A percentile compares a stretch with the other conserved stretches of the same genome.
Conservation (phyloP, 2,329 filamentous ascomycete genomes). For the Aureobasidium namibiae region DNA sequence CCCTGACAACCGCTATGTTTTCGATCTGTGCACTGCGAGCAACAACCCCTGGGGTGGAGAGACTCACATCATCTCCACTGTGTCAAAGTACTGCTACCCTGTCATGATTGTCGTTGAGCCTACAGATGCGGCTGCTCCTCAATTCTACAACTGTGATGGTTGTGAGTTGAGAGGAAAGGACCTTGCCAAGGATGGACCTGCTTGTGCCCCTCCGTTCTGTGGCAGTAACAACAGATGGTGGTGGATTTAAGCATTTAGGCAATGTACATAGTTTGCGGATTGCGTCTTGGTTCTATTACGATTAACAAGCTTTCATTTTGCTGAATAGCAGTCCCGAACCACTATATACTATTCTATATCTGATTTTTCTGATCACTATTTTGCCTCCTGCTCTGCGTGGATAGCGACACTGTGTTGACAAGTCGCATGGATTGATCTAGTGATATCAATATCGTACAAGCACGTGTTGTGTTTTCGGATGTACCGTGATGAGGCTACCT, state of each 20-base stretch:
- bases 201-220: background rate
- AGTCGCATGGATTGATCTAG: too few relatives aligned
- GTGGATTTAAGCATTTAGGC: background rate
- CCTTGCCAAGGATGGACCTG: background rate
- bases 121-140: background rate
- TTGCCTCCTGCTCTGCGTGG: too few relatives aligned
- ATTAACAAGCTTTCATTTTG: too few relatives aligned
- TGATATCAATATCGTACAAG: too few relatives aligned
- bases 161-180: background rate
- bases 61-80: background rate
- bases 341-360: too few relatives aligned
- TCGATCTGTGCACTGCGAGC: background rate
- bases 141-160: constrained; percentile 2
- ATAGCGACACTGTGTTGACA: too few relatives aligned
- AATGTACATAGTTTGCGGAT: too few relatives aligned
- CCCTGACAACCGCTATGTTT: background rate
- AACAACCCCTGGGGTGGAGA: background rate
- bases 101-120: background rate
- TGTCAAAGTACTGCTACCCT: background rate
- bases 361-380: too few relatives aligned
- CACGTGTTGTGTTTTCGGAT: too few relatives aligned
- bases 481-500: too few relatives aligned
- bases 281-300: too few relatives aligned
- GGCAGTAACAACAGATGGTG: background rate
- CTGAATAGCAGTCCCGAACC: too few relatives aligned